A percentile compares a stretch with the other conserved stretches of the same genome.
Conservation (phyloP, 805 yeast species). For the Pichia deserticola region DNA sequence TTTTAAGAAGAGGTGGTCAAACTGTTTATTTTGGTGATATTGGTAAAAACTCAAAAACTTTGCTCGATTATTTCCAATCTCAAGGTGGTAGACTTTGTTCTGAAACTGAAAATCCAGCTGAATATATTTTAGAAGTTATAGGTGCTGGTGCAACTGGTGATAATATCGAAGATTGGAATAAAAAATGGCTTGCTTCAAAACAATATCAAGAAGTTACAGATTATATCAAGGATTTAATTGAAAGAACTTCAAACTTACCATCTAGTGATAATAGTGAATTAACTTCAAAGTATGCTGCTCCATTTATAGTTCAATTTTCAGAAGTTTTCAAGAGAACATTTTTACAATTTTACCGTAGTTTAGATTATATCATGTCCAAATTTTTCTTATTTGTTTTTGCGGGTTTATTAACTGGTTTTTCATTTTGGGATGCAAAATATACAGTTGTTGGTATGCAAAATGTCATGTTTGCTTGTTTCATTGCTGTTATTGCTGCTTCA, state of each 20-base stretch:
- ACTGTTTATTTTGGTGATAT: conserved; percentile 50
- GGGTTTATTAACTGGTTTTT: conserved; percentile 43
- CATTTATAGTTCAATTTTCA: conserved; percentile 33
- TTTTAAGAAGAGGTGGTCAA: conserved; percentile 44
- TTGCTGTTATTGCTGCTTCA: conserved; percentile 50
- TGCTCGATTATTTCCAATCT: conserved; percentile 41
- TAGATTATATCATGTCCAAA: conserved; percentile 42
- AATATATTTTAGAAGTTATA: conserved; percentile 63
- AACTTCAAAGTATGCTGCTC: conserved; percentile 34
- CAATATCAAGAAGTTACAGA: conserved; percentile 22
- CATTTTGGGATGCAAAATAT: conserved; percentile 53
- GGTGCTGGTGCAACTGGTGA: conserved; percentile 77
- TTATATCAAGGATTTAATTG: conserved; percentile 25
- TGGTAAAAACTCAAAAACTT: conserved; percentile 36
- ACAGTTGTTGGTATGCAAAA: conserved; percentile 53
- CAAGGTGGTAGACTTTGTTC: conserved; percentile 62
- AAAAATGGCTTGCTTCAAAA: conserved; percentile 43
- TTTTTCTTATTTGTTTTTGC: conserved; percentile 32
- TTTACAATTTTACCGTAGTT: conserved; percentile 40
- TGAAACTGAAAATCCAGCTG: conserved; percentile 62
- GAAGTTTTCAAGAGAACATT: conserved; percentile 33
- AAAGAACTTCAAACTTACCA: conserved; percentile 11
- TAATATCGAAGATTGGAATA: conserved; percentile 52
- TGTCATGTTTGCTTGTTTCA: conserved; percentile 43
- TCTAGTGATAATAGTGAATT: conserved; percentile 13